Conservation (phyloP, 2,329 filamentous ascomycete species). For the Bretziella fagacearum region DNA sequence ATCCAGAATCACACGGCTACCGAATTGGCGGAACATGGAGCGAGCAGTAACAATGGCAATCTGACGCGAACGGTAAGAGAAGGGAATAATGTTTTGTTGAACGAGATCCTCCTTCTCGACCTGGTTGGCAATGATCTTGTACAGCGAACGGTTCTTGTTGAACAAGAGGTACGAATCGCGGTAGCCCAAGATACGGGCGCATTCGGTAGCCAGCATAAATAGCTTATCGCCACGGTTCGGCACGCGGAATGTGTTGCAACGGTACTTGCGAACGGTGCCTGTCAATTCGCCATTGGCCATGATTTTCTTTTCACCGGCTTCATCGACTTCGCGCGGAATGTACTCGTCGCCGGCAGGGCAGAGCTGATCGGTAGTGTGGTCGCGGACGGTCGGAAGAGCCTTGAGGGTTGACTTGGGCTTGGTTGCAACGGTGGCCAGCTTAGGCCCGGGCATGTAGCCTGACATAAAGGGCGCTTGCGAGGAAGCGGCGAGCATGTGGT, state of each 20-base stretch:
- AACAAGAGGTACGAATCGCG: conserved; percentile 96
- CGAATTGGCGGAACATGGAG: conserved; percentile 98
- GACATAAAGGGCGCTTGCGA: background rate
- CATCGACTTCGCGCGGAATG: conserved; percentile 80
- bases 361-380: conserved; percentile 93
- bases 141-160: conserved; percentile 94
- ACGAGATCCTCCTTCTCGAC: conserved; percentile 94
- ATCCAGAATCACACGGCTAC: conserved; percentile 78
- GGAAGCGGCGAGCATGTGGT: background rate
- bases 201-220: conserved; percentile 98
- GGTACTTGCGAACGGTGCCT: conserved; percentile 63
- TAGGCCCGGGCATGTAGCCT: background rate
- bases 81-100: conserved; percentile 83
- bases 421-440: conserved; percentile 38
- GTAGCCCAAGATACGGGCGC: conserved; percentile 82
- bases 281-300: conserved; percentile 64
- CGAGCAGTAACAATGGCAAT: conserved; percentile 95
- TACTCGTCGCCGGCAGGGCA: conserved; percentile 85
- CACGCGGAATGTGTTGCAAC: conserved; percentile 84
- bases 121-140: conserved; percentile 94
- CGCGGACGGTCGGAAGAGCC: conserved; percentile 83
- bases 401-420: conserved; percentile 79
- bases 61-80: conserved; percentile 94
- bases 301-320: conserved; percentile 89
- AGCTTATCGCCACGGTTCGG: conserved; percentile 82